These are phyloP conservation scores for Westerdykella ornata DNA, from an alignment of 2,329 filamentous ascomycete genomes.

Conservation along the genomic window DNA sequence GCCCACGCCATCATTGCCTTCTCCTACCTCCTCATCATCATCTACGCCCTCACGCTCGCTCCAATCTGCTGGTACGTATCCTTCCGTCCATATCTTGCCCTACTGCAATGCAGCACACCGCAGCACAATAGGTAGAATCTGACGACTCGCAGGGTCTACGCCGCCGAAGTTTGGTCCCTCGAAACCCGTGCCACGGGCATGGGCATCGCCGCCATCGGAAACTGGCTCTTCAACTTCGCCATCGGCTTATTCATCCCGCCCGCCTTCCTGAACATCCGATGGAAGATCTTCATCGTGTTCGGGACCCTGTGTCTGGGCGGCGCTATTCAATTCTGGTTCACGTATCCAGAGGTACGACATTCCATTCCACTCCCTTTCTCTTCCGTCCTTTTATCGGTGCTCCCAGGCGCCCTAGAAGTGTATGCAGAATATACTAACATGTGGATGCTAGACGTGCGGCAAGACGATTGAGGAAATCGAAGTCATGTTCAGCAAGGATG, in stretches of 20 bases:
- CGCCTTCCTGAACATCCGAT: constrained; percentile 53
- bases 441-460: constrained; percentile 20
- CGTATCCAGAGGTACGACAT: constrained; percentile 35
- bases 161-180: constrained; percentile 58
- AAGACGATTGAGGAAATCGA: constrained; percentile 37
- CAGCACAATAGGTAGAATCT: no score
- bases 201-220: constrained; percentile 47
- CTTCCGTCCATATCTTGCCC: background rate
- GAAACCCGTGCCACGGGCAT: constrained; percentile 56
- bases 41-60: constrained; percentile 58
- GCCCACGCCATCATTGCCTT: constrained; percentile 60
- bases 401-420: no score
- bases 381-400: no score
- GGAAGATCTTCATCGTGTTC: constrained; percentile 49
- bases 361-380: background rate
- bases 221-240: constrained; percentile 54
- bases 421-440: no score
- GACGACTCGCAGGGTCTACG: constrained; percentile 44
- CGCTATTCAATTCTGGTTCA: constrained; percentile 43
- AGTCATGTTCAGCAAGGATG: constrained; percentile 29
- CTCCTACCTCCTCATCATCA: constrained; percentile 57
- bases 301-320: constrained; percentile 43
- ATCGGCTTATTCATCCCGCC: constrained; percentile 54
- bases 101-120: background rate
- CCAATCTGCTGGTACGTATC: constrained; percentile 50